phyloP scores from a whole-genome alignment of 352 stramenopile genomes.

The Globisporangium spiculum region DNA sequence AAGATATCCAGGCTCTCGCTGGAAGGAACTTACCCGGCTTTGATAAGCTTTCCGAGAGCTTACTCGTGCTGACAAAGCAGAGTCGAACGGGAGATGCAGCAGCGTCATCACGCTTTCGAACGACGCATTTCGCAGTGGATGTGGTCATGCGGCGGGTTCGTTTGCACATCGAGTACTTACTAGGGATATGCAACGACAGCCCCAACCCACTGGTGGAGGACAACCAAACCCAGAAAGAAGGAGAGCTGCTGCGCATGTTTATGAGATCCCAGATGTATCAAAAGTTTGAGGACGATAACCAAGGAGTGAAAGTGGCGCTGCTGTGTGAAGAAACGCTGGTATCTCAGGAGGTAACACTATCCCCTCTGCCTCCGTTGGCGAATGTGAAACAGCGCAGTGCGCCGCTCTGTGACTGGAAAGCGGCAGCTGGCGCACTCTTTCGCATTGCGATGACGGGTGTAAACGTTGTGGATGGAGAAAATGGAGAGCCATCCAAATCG shows the following conservation, averaged over 20 bases:
- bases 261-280: conserved; percentile 55
- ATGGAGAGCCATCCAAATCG: not conserved
- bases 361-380: not conserved
- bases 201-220: not conserved
- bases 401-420: conserved; percentile 24
- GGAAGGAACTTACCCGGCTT: conserved; percentile 28
- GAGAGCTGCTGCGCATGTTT: conserved; percentile 27
- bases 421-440: conserved; percentile 29
- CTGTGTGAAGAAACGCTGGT: not conserved
- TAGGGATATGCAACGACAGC: conserved; percentile 17
- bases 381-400: not conserved
- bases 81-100: conserved; percentile 3
- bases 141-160: conserved; percentile 46
- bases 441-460: conserved; percentile 39
- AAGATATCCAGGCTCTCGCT: conserved; percentile 25
- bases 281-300: conserved; percentile 45
- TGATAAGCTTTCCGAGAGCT: conserved; percentile 29
- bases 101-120: not conserved
- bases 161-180: conserved; percentile 39
- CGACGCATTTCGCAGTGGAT: conserved; percentile 32
- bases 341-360: not conserved
- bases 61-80: conserved; percentile 32
- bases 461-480: conserved; percentile 1
- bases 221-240: conserved; percentile 5
- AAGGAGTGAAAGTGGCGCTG: not conserved